These are phyloP conservation scores for Vigna radiata DNA, from an alignment of 306 rosid genomes.

Conservation along the genomic window DNA sequence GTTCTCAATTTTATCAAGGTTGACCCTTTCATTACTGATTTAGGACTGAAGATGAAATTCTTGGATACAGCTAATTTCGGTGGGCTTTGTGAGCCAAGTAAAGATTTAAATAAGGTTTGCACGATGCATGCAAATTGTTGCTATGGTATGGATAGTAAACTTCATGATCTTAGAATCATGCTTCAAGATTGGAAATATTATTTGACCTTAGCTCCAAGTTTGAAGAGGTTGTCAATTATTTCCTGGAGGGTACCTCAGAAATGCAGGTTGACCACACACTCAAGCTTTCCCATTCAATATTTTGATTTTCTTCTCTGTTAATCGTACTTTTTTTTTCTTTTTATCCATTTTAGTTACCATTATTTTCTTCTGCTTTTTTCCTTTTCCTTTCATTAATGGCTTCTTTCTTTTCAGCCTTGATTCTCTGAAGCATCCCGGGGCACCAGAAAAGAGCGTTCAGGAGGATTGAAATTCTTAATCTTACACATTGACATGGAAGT, in stretches of 20 bases:
- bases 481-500: conserved; percentile 12
- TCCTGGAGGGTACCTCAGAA: conserved; percentile 92
- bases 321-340: not conserved
- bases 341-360: conserved; percentile 8
- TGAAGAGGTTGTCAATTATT: conserved; percentile 58
- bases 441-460: conserved; percentile 44
- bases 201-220: conserved; percentile 69
- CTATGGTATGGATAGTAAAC: conserved; percentile 78
- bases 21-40: conserved; percentile 58
- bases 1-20: conserved; percentile 87
- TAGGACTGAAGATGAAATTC: conserved; percentile 78
- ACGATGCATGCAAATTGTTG: conserved; percentile 99
- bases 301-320: conserved; percentile 8
- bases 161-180: conserved; percentile 83
- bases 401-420: conserved; percentile 61
- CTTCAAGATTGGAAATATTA: conserved; percentile 84
- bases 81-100: conserved; percentile 95
- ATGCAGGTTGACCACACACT: conserved; percentile 63
- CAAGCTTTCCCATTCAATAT: conserved; percentile 19
- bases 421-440: conserved; percentile 49
- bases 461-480: conserved; percentile 42
- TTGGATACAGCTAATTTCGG: conserved; percentile 94
- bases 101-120: conserved; percentile 85
- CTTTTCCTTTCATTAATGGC: not conserved
- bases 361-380: conserved; percentile 4